Conservation (phyloP, 1,284 basidiomycete species). For the Ganoderma lingzhi region DNA sequence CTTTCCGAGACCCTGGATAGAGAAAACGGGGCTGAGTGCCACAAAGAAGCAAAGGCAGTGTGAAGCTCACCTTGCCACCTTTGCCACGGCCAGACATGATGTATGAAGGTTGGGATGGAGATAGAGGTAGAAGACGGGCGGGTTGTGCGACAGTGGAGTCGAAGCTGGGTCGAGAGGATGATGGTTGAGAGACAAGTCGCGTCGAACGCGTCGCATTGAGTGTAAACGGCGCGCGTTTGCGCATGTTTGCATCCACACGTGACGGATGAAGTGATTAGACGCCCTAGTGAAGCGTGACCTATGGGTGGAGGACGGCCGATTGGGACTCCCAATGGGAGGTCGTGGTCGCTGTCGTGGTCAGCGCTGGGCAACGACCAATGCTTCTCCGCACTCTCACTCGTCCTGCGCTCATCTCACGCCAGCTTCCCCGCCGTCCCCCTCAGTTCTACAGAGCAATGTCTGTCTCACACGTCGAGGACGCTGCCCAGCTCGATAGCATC, state of each 20-base stretch:
- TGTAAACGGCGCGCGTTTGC: constrained; percentile 35
- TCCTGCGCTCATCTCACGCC: constrained; percentile 26
- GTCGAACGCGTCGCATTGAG: constrained; percentile 34
- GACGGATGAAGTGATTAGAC: constrained; percentile 10
- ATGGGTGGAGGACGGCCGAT: not conserved
- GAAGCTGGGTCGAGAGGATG: constrained; percentile 21
- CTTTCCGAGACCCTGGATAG: constrained; percentile 47
- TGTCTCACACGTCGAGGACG: constrained; percentile 66
- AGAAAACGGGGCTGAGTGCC: not conserved
- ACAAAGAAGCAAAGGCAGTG: not conserved
- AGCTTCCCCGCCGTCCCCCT: constrained; percentile 23
- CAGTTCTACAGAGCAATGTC: constrained; percentile 50
- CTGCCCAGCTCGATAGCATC: constrained; percentile 67
- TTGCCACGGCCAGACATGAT: constrained; percentile 85
- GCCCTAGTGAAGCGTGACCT: not conserved
- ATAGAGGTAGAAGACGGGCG: constrained; percentile 17
- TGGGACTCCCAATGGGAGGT: not conserved
- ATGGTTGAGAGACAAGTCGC: constrained; percentile 34
- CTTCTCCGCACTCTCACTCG: constrained; percentile 31
- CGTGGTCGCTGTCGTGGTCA: constrained; percentile 13
- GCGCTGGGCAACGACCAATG: constrained; percentile 25
- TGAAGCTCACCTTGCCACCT: constrained; percentile 58
- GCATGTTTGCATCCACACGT: constrained; percentile 34
- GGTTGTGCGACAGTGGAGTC: constrained; percentile 18
- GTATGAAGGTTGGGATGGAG: constrained; percentile 14